A percentile compares a stretch with the other conserved stretches of the same genome.
Evolutionary conservation across 192 early-diverging fungal species (phyloP).

Genomic region (Coemansia sp.): DNA sequence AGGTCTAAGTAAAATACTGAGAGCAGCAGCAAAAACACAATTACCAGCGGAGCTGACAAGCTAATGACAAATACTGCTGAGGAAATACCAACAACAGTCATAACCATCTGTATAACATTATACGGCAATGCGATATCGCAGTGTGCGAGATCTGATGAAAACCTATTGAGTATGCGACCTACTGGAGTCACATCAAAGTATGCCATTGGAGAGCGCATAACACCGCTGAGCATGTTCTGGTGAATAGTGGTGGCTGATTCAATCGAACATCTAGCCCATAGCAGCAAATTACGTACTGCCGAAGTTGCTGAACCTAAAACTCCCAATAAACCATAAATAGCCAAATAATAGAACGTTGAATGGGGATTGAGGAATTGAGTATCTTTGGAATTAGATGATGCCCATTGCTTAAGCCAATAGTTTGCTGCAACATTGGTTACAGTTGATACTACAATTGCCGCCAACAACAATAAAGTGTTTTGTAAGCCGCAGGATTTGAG

Average conservation of each 20-base stretch:
- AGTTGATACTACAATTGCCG: neutral
- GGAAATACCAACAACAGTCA: neutral
- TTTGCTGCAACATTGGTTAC: neutral
- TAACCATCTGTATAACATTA: neutral
- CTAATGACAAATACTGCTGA: slow-evolving; percentile 5
- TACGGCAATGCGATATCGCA: neutral
- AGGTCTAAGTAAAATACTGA: neutral
- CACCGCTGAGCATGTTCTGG: slow-evolving; percentile 2
- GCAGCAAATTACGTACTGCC: neutral
- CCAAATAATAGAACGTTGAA: neutral
- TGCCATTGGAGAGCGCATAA: slow-evolving; percentile 13
- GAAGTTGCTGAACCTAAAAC: neutral
- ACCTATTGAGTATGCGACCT: slow-evolving; percentile 7
- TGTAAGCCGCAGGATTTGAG: neutral
- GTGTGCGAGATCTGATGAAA: neutral
- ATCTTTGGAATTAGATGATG: neutral
- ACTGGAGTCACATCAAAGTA: slow-evolving; percentile 8
- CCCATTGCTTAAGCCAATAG: slow-evolving; percentile 13
- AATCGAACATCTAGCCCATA: neutral
- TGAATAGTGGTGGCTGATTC: slow-evolving; percentile 1
- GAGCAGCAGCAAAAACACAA: neutral
- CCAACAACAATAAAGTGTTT: neutral
- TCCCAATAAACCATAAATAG: slow-evolving; percentile 6
- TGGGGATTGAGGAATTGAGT: neutral
- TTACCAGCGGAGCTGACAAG: slow-evolving; percentile 2